Conservation (phyloP, 768 basidiomycete species). For the Postia placenta region DNA sequence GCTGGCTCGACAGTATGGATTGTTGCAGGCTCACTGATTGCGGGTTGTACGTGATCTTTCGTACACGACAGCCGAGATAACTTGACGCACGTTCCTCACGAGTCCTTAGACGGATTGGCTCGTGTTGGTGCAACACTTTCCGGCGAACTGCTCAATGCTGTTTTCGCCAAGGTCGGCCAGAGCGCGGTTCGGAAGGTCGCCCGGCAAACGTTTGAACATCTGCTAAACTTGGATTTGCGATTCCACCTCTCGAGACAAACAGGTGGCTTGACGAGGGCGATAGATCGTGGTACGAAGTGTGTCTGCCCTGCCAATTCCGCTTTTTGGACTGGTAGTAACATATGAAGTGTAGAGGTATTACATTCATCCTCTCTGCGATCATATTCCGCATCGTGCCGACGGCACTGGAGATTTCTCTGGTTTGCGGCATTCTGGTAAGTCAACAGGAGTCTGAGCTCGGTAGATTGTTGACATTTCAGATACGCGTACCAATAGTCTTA, state of each 20-base stretch:
- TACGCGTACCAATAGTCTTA: slow-evolving; percentile 56
- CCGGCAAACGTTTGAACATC: slow-evolving; percentile 90
- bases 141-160: slow-evolving; percentile 88
- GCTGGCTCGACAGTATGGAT: slow-evolving; percentile 80
- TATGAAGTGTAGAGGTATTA: slow-evolving; percentile 89
- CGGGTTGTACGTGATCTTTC: slow-evolving; percentile 68
- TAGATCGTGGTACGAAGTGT: slow-evolving; percentile 96
- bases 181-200: slow-evolving; percentile 92
- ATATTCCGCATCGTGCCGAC: slow-evolving; percentile 95
- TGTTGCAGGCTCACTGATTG: slow-evolving; percentile 80
- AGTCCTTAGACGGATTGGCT: slow-evolving; percentile 73
- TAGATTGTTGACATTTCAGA: background rate
- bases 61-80: no score
- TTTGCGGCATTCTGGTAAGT: slow-evolving; percentile 92
- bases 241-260: slow-evolving; percentile 95
- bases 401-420: slow-evolving; percentile 91
- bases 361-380: slow-evolving; percentile 88
- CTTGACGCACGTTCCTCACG: background rate
- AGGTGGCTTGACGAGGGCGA: slow-evolving; percentile 91
- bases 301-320: slow-evolving; percentile 13
- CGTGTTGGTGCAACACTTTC: slow-evolving; percentile 87
- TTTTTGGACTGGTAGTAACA: slow-evolving; percentile 1
- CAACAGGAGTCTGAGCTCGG: background rate
- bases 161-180: slow-evolving; percentile 95
- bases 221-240: slow-evolving; percentile 83